Conservation (phyloP, 164 flowering plant genomes). For the Vitis riparia region DNA sequence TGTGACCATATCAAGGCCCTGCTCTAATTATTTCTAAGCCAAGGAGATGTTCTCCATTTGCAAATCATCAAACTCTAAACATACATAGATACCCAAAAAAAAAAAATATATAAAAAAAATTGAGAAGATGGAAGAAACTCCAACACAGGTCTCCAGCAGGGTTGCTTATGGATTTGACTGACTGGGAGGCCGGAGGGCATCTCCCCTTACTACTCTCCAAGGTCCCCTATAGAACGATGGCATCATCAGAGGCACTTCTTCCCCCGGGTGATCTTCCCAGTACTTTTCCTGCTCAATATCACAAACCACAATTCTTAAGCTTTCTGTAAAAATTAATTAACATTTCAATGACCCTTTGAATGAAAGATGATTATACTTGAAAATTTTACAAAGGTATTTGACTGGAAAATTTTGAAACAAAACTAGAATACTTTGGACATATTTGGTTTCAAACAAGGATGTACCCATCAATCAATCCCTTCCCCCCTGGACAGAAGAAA, state of each 20-base stretch:
- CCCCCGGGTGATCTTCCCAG: conserved; percentile 96
- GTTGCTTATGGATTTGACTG: conserved; percentile 10
- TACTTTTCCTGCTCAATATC: conserved; percentile 71
- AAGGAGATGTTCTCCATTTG: not conserved
- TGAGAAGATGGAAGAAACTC: not conserved
- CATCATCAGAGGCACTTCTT: conserved; percentile 73
- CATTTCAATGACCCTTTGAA: no score
- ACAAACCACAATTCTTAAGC: conserved; percentile 1
- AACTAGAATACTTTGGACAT: no score
- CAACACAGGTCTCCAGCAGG: not conserved
- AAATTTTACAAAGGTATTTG: no score
- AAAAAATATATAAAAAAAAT: not conserved
- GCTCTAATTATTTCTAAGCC: not conserved
- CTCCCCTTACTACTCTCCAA: conserved; percentile 69
- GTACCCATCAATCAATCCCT: no score
- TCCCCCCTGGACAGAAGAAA: no score
- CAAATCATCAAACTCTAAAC: not conserved
- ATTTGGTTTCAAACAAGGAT: no score
- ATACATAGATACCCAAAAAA: not conserved
- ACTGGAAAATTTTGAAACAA: no score
- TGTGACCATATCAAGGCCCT: not conserved
- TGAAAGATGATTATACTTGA: no score
- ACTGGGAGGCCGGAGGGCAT: conserved; percentile 18
- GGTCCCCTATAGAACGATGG: conserved; percentile 78
- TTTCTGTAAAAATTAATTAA: no score